Evolutionary conservation across 1,139 yeast species (phyloP).

Genomic region (Blastobotrys raffinosifermentans): DNA sequence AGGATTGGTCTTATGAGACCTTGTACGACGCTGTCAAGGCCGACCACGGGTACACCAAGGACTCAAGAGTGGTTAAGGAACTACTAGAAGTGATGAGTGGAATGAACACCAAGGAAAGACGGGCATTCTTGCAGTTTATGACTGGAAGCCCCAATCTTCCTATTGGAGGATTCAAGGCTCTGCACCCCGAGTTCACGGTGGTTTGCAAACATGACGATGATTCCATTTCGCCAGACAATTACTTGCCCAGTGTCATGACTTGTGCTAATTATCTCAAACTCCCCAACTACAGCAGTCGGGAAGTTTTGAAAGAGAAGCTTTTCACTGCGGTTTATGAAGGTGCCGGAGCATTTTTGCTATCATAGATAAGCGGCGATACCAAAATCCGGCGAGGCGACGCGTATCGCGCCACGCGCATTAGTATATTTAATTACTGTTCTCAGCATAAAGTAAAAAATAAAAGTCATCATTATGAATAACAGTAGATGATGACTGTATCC

Average conservation of each 20-base stretch:
- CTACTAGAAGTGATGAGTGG: constrained; percentile 55
- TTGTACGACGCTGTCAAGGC: constrained; percentile 62
- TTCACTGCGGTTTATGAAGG: constrained; percentile 79
- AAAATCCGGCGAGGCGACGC: too few relatives aligned
- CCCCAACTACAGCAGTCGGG: constrained; percentile 69
- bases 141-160: constrained; percentile 95
- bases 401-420: too few relatives aligned
- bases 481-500: too few relatives aligned
- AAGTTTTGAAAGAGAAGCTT: constrained; percentile 53
- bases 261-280: constrained; percentile 92
- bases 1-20: constrained; percentile 73
- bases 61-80: constrained; percentile 56
- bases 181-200: constrained; percentile 80
- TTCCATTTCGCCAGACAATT: constrained; percentile 65
- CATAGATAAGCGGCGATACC: too few relatives aligned
- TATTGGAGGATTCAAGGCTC: constrained; percentile 83
- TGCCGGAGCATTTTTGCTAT: constrained; percentile 78
- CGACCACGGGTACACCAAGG: constrained; percentile 83
- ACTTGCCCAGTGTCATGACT: constrained; percentile 95
- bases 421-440: too few relatives aligned
- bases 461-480: too few relatives aligned
- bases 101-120: constrained; percentile 50
- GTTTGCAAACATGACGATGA: constrained; percentile 71
- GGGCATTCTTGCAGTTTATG: constrained; percentile 76
- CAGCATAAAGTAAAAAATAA: too few relatives aligned